Conservation (phyloP, 805 yeast genomes). For the Ogataea haglerorum region DNA sequence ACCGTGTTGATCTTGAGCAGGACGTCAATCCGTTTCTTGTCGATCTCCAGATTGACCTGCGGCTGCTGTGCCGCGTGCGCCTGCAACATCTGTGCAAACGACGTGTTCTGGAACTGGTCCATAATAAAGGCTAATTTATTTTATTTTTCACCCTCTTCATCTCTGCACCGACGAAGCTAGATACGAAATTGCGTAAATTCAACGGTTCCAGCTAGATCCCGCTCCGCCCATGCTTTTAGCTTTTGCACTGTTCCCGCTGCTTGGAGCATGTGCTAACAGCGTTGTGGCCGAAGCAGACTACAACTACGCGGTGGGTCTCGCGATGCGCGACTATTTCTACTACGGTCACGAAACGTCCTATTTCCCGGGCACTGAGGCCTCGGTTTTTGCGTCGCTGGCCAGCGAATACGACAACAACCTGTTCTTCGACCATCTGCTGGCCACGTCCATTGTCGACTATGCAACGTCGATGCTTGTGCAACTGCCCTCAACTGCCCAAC, state of each 20-base stretch:
- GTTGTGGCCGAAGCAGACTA: slow-evolving; percentile 5
- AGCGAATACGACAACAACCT: slow-evolving; percentile 4
- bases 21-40: slow-evolving; percentile 34
- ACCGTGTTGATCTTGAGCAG: slow-evolving; percentile 35
- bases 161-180: slow-evolving; percentile 1
- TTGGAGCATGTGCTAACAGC: not conserved
- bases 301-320: slow-evolving; percentile 8
- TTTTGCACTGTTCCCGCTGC: not conserved
- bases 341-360: slow-evolving; percentile 7
- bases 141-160: not conserved
- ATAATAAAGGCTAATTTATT: not conserved
- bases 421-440: slow-evolving; percentile 8
- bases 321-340: slow-evolving; percentile 8
- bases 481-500: slow-evolving; percentile 6
- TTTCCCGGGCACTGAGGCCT: slow-evolving; percentile 5
- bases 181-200: not conserved
- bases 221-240: not conserved
- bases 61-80: slow-evolving; percentile 30
- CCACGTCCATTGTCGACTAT: slow-evolving; percentile 5
- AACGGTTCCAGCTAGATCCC: not conserved
- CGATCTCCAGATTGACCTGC: slow-evolving; percentile 28
- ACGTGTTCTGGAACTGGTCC: slow-evolving; percentile 8
- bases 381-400: slow-evolving; percentile 4
- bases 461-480: slow-evolving; percentile 4
- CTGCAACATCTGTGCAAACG: slow-evolving; percentile 19